phyloP scores from a whole-genome alignment of 192 early-diverging fungal species.

The Thamnidium elegans region DNA sequence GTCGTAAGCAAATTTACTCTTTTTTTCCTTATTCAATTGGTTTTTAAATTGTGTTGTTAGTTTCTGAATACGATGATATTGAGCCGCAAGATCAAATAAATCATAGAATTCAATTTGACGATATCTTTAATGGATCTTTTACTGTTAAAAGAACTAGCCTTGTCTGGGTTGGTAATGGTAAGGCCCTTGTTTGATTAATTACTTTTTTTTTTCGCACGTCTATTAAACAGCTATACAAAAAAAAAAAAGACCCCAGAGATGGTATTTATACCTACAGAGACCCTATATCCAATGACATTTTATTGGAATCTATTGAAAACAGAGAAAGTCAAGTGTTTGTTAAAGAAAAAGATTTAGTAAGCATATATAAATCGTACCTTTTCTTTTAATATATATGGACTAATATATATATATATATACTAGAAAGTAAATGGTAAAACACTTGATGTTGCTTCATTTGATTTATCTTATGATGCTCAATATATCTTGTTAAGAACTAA shows the following conservation, averaged over 20 bases:
- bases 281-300: slow-evolving; percentile 25
- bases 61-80: slow-evolving; percentile 13
- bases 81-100: not conserved
- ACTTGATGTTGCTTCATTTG: slow-evolving; percentile 21
- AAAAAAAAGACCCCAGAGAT: slow-evolving; percentile 24
- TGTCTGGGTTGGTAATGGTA: slow-evolving; percentile 30
- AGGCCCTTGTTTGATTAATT: not conserved
- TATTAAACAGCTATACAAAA: not conserved
- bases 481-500: slow-evolving; percentile 75
- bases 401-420: not conserved
- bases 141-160: slow-evolving; percentile 1
- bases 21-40: not conserved
- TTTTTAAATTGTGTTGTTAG: slow-evolving; percentile 6
- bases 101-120: slow-evolving; percentile 12
- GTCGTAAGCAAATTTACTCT: not conserved
- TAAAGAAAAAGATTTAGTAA: slow-evolving; percentile 28
- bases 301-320: slow-evolving; percentile 31
- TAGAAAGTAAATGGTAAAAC: slow-evolving; percentile 12
- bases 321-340: slow-evolving; percentile 24
- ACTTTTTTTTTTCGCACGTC: not conserved
- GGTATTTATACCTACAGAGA: slow-evolving; percentile 34
- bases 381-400: not conserved
- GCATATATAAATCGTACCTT: not conserved
- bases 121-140: slow-evolving; percentile 25
- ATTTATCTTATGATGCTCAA: slow-evolving; percentile 75